Conservation (phyloP, 2,329 filamentous ascomycete species). For the Pseudogymnoascus sp. region DNA sequence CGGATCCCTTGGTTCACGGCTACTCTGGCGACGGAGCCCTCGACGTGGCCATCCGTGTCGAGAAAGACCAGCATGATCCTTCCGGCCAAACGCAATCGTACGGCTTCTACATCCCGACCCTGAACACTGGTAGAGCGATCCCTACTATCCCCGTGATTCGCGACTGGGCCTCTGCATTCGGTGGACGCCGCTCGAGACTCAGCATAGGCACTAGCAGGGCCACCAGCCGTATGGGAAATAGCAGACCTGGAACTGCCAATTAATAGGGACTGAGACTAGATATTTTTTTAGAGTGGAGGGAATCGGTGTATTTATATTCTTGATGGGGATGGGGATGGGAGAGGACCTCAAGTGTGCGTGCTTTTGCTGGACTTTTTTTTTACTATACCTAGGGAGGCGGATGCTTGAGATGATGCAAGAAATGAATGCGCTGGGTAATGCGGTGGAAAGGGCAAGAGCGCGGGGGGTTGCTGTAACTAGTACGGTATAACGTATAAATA, state of each 20-base stretch:
- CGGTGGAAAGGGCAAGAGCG: not conserved
- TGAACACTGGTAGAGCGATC: constrained; percentile 9
- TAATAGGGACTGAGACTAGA: not conserved
- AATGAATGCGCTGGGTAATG: not conserved
- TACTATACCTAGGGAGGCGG: constrained; percentile 1
- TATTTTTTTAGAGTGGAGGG: not conserved
- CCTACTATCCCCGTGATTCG: not conserved
- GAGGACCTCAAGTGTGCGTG: not conserved
- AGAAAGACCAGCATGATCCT: constrained; percentile 75
- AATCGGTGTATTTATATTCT: not conserved
- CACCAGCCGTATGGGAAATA: not conserved
- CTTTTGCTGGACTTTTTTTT: not conserved
- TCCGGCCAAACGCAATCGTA: constrained; percentile 76
- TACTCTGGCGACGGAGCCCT: constrained; percentile 52
- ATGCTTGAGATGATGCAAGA: not conserved
- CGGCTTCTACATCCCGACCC: constrained; percentile 68
- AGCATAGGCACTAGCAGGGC: not conserved
- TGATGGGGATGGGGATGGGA: not conserved
- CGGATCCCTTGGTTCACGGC: constrained; percentile 46
- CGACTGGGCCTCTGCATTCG: not conserved
- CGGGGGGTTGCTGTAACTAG: not conserved
- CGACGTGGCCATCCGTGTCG: constrained; percentile 78
- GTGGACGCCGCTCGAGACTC: not conserved
- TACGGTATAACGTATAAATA: not conserved
- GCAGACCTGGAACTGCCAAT: not conserved